Base-by-base conservation (phyloP, 1,284 basidiomycete genomes). In the Hemileia vastatrix region DNA sequence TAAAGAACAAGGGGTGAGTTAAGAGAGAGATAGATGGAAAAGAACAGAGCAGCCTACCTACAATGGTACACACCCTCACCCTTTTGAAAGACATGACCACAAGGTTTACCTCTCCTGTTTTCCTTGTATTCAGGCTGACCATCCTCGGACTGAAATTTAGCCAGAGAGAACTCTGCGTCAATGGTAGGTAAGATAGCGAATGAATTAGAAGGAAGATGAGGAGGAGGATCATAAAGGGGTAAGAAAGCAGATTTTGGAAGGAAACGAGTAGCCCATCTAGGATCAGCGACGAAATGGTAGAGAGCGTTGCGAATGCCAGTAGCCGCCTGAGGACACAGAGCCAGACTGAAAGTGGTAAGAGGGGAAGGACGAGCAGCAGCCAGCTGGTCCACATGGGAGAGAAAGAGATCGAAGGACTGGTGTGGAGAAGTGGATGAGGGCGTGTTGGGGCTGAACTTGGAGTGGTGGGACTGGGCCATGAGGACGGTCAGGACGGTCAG, bases 61-160 rank as follows among this genome's bases (percentile, higher is more conserved):
- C 75, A 76, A 47, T 75, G 72, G 61, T 75, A 76, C 59, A 76
- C 71, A 27, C 74, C 72, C 62, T 76, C 75, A 40, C 75, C 75
- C 54, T 74, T 73, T 49, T 70, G 66, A 65, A 76, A 76, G 36
- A 76, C 70, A 56, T 76, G 74, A 1, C 75, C 75, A 55, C 60
- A 63, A 31, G 60, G 60, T 51, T 63, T 55, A 13, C 60, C 60
- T 21, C 60, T 27, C n/a, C 60, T 43, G 21, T 63, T 63, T 27
- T 55, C 24, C 31, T 19, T 24, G 13, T 63, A 63, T 56, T 63
- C 60, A n/a, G n/a, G n/a, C 13, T 56, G 24, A 19, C 53, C 31
- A 15, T 63, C 60, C 32, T 63, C 60, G n/a, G 45, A 53, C 33
- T 63, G 60, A 40, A 48, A 15, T 3, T 52, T 36, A n/a, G 33